phyloP scores from a whole-genome alignment of 768 basidiomycete species.

The Hericium coralloides region DNA sequence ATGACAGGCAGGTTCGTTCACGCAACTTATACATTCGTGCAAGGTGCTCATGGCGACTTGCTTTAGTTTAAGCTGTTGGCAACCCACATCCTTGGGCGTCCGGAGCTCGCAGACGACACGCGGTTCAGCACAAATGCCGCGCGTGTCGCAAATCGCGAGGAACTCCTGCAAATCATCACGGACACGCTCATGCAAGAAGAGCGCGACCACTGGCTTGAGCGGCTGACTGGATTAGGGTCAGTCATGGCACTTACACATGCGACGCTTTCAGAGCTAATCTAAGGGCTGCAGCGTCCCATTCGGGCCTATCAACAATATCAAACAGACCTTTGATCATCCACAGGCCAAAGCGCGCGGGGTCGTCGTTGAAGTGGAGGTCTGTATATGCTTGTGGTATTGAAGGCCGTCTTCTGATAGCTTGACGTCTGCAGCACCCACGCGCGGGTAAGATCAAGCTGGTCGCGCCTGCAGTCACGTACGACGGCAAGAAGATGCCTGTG shows the following conservation, averaged over 20 bases:
- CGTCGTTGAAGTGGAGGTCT: slow-evolving; percentile 70
- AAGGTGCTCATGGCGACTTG: background rate
- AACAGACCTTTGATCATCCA: slow-evolving; percentile 85
- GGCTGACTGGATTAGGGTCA: slow-evolving; percentile 72
- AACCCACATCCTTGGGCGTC: slow-evolving; percentile 49
- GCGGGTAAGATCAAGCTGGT: slow-evolving; percentile 34
- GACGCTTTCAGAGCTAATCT: slow-evolving; percentile 4
- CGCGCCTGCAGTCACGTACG: slow-evolving; percentile 30
- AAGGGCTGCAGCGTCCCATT: slow-evolving; percentile 53
- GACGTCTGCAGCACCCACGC: slow-evolving; percentile 23
- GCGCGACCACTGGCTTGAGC: slow-evolving; percentile 67
- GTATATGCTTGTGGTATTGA: slow-evolving; percentile 12
- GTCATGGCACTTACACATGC: slow-evolving; percentile 15
- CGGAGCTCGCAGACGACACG: slow-evolving; percentile 48
- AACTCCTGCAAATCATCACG: slow-evolving; percentile 61
- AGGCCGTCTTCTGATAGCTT: background rate
- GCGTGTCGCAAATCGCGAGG: slow-evolving; percentile 68
- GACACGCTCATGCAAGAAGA: slow-evolving; percentile 45
- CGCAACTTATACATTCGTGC: slow-evolving; percentile 25
- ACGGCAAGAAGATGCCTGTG: slow-evolving; percentile 28
- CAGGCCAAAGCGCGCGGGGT: slow-evolving; percentile 71
- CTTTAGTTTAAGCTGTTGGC: slow-evolving; percentile 63
- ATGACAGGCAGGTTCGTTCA: slow-evolving; percentile 65
- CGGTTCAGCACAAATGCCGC: slow-evolving; percentile 66
- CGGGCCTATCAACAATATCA: slow-evolving; percentile 89